Evolutionary conservation across 306 rosid genomes (phyloP), one percentile per base, ranked within the genome.

Genomic region (Gleditsia sinensis): DNA sequence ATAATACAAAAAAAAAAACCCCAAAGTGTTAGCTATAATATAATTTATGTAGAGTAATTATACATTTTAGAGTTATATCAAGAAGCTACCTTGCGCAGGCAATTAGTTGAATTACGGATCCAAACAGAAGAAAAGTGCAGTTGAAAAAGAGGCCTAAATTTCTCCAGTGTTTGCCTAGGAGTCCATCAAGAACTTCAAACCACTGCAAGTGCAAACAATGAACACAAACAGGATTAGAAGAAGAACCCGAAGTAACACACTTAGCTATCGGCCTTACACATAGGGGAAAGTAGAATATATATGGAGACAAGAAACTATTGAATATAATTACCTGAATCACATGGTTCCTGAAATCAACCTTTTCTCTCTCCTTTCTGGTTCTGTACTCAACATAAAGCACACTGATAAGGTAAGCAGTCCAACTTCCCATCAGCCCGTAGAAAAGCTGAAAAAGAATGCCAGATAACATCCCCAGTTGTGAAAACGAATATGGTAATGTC

Each of bases 151-250:
- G 87, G 61, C 94, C 94, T 24, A 21, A 39, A 27, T 89, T 89
- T 72, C 94, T 89, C 94, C 94, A 89, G 21, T 89, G 91, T 50
- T 89, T 89, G 42, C 94, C 94, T 42, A 86, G 59, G 40, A 89
- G 87, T 19, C 94, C 94, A 69, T 89, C 94, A 67, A 89, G 91
- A 78, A 89, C 94, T 76, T 89, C 94, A 83, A 89, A 89, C 94
- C 94, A 89, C 94, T 89, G 81, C 58, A 66, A 13, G 4, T 28
- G 4, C 4, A 28, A 1, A 57, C 0, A 20, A 25, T 2, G 6
- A 12, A 17, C 34, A 39, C 17, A 53, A 80, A 11, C 25, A 42
- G 24, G 33, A 16, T 70, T 25, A 14, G 43, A 57, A 46, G 7
- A 14, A 40, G 30, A 30, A 11, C 25, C 33, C 11, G 28, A 48